phyloP scores from a whole-genome alignment of 345 rosid species.

The Rubroshorea leprosula region DNA sequence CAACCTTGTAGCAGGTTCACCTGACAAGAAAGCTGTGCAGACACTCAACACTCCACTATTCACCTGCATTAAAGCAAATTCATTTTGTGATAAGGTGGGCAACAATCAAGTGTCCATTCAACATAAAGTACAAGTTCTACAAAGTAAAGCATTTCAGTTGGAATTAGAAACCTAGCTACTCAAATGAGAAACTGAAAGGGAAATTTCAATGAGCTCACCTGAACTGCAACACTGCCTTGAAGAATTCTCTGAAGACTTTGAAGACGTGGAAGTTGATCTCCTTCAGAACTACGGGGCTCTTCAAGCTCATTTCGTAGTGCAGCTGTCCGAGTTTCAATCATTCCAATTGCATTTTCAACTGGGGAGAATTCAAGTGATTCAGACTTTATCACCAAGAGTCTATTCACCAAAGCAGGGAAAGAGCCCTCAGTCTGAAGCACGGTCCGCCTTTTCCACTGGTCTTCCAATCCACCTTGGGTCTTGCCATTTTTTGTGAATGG shows the following conservation, averaged over 20 bases:
- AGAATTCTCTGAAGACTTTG: conserved; percentile 98
- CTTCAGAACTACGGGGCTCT: conserved; percentile 99
- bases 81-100: neutral
- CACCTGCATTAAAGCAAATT: conserved; percentile 50
- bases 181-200: neutral
- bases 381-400: conserved; percentile 82
- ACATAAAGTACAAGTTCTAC: too few relatives aligned
- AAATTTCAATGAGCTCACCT: conserved; percentile 38
- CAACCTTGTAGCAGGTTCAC: conserved; percentile 95
- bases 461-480: conserved; percentile 97
- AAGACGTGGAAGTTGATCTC: conserved; percentile 92
- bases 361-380: conserved; percentile 98
- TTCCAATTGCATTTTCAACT: conserved; percentile 97
- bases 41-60: conserved; percentile 96
- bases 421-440: conserved; percentile 95
- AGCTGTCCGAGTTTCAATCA: conserved; percentile 97
- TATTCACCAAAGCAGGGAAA: conserved; percentile 91
- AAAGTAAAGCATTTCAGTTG: too few relatives aligned
- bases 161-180: neutral
- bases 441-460: conserved; percentile 97
- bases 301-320: conserved; percentile 90
- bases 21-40: conserved; percentile 97
- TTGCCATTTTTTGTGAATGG: conserved; percentile 98
- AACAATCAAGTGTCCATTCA: too few relatives aligned
- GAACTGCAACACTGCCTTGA: conserved; percentile 99